Evolutionary conservation across 306 rosid species (phyloP).

Genomic region (Sicyos edulis): DNA sequence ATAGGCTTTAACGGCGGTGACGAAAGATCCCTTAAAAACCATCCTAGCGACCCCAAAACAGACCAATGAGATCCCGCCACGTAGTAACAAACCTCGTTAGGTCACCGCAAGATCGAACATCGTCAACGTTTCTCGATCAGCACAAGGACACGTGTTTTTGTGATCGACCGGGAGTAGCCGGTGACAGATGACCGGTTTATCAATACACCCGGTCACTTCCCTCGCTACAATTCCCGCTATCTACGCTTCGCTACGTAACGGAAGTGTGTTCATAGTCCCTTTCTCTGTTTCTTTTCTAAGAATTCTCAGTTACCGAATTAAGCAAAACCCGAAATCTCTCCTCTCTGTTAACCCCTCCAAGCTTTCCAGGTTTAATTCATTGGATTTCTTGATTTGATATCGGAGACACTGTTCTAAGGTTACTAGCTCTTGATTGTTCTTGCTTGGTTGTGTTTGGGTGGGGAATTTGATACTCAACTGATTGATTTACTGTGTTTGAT

Average conservation of each 20-base stretch:
- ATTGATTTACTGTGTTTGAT: constrained; percentile 21
- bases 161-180: constrained; percentile 27
- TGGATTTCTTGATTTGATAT: constrained; percentile 39
- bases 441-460: constrained; percentile 5
- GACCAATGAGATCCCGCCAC: constrained; percentile 28
- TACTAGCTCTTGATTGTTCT: constrained; percentile 25
- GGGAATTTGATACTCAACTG: constrained; percentile 20
- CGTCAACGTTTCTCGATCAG: constrained; percentile 20
- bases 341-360: constrained; percentile 14
- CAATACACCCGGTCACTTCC: constrained; percentile 37
- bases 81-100: constrained; percentile 5
- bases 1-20: too few relatives aligned
- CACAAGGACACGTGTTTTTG: constrained; percentile 26
- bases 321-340: constrained; percentile 18
- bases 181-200: constrained; percentile 24
- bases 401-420: constrained; percentile 24
- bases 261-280: background rate
- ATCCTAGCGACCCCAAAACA: constrained; percentile 17
- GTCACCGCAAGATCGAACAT: constrained; percentile 33
- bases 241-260: too few relatives aligned
- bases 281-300: background rate
- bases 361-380: constrained; percentile 35
- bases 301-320: constrained; percentile 25
- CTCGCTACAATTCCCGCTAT: constrained; percentile 31
- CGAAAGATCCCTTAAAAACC: background rate